Evolutionary conservation across 2,329 filamentous ascomycete genomes (phyloP).

Genomic region (Colletotrichum cordylinicola): DNA sequence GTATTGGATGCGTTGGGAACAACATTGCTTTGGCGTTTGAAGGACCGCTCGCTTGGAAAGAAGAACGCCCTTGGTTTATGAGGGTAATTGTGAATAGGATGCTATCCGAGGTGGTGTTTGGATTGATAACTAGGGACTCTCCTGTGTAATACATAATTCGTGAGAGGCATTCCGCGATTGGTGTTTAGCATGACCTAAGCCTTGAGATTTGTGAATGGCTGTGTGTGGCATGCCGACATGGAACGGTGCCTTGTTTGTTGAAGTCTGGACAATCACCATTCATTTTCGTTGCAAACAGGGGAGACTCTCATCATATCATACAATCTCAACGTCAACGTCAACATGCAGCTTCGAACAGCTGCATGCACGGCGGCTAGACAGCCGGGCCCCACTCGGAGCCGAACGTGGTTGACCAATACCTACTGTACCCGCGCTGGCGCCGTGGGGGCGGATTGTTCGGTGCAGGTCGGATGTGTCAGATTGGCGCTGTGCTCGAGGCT

Average conservation of each 20-base stretch:
- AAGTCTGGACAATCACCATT: not conserved
- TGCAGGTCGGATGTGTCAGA: conserved; percentile 2
- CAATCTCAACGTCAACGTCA: not conserved
- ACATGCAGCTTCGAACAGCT: not conserved
- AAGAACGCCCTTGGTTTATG: not conserved
- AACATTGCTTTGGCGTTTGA: conserved; percentile 3
- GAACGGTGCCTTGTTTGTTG: not conserved
- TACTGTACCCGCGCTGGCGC: not conserved
- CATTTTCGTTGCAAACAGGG: not conserved
- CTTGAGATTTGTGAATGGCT: not conserved
- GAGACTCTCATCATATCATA: not conserved
- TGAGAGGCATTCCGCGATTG: not conserved
- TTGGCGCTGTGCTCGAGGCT: not conserved
- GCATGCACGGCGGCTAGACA: not conserved
- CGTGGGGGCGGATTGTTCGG: conserved; percentile 5
- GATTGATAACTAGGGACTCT: not conserved
- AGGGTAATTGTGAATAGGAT: not conserved
- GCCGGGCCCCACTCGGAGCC: not conserved
- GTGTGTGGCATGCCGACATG: not conserved
- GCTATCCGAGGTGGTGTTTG: not conserved
- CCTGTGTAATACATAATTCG: conserved; percentile 15
- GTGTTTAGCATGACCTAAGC: not conserved
- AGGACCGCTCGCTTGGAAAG: not conserved
- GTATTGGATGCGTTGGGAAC: not conserved
- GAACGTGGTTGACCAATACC: not conserved